Evolutionary conservation across 306 rosid genomes (phyloP), one percentile per base, ranked within the genome.

Genomic region (Casuarina cunninghamiana): DNA sequence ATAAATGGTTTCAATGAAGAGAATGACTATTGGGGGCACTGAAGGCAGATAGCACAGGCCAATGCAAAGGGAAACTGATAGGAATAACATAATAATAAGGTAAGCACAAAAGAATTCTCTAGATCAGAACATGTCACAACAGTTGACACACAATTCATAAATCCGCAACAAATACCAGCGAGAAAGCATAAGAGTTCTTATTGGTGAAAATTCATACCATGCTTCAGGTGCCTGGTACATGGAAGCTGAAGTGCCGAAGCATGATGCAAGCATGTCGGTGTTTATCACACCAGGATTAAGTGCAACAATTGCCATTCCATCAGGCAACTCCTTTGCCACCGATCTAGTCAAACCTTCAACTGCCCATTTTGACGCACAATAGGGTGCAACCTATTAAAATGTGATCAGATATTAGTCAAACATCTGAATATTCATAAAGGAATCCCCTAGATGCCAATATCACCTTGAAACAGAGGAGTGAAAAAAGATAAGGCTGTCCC

Each of bases 281-380:
- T 89, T 80, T 55, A 94, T 87, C 4, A 92, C 98, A 3, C 97
- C 97, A 0, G 98, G 98, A 83, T 78, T 94, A 39, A 94, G 92
- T 0, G 97, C 98, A 45, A 94, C 91, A 38, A 88, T 74, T 1
- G 93, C 98, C 87, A 94, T 90, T 72, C 92, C 97, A 70, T 88
- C 89, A 0, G 96, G 90, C 74, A 92, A 53, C 76, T 94, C 98
- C 81, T 88, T 94, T 0, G 98, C 95, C 6, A 90, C 97, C 0
- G 98, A 92, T 70, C 66, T 86, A 3, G 88, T 90, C 72, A 92
- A 38, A 15, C 98, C 98, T 83, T 94, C 98, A 1, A 92, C 79
- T 0, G 97, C 98, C 98, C 98, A 94, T 79, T 94, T 94, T 10
- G 98, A 92, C 3, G 97, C 97, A 74, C 98, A 94, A 77, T 94